A percentile compares a stretch with the other conserved stretches of the same genome.
Evolutionary conservation across 78 protist species (phyloP).

Genomic region (Pigoraptor vietnamica): DNA sequence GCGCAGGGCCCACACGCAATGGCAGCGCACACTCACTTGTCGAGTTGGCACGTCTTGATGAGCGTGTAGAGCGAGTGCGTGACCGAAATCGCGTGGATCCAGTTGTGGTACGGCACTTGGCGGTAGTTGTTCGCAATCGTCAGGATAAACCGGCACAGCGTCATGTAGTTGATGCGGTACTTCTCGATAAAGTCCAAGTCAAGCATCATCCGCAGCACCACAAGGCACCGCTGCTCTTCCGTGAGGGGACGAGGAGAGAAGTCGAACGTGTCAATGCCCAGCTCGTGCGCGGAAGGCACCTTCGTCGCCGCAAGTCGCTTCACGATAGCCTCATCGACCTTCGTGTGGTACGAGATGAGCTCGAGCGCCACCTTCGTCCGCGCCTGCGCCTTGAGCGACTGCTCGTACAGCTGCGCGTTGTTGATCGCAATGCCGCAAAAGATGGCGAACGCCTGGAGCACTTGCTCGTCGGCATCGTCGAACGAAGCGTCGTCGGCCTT

Average conservation of each 20-base stretch:
- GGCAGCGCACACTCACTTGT: not conserved
- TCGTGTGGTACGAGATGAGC: not conserved
- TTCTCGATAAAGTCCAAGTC: not conserved
- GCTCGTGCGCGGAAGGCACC: not conserved
- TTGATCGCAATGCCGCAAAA: not conserved
- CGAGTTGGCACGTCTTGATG: not conserved
- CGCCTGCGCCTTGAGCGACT: not conserved
- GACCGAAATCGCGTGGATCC: not conserved
- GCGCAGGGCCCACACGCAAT: not conserved
- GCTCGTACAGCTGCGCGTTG: not conserved
- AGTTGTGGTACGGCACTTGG: conserved; percentile 10
- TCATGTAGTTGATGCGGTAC: not conserved
- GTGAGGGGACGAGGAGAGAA: not conserved
- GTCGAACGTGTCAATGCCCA: not conserved
- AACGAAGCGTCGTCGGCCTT: not conserved
- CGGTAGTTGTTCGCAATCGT: not conserved
- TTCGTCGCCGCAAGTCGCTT: not conserved
- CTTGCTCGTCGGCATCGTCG: not conserved
- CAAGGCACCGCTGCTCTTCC: too few species aligned
- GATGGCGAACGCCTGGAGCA: not conserved
- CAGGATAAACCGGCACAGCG: not conserved
- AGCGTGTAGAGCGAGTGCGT: not conserved
- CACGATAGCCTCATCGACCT: not conserved
- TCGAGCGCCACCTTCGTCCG: not conserved
- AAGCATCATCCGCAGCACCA: not conserved